Conservation (phyloP, 2,329 filamentous ascomycete genomes). For the Ophiostoma novo-ulmi region DNA sequence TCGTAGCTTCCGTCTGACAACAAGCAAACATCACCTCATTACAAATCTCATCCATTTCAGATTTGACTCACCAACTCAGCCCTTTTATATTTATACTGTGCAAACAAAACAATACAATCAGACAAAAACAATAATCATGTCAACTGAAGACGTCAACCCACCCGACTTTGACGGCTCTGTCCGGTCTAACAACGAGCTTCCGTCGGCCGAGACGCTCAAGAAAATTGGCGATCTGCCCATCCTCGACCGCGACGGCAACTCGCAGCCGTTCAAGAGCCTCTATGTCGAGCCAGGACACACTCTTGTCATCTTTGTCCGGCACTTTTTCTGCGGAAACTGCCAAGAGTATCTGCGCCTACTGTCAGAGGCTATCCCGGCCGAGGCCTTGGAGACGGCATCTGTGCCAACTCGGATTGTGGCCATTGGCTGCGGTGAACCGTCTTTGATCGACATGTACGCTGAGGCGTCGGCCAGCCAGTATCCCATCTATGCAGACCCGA, state of each 20-base stretch:
- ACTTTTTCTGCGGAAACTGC: constrained; percentile 78
- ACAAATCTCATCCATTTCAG: neutral
- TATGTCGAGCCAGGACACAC: constrained; percentile 55
- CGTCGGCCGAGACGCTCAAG: constrained; percentile 44
- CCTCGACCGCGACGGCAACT: constrained; percentile 56
- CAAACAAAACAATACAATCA: neutral
- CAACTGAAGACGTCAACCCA: constrained; percentile 29
- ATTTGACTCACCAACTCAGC: neutral
- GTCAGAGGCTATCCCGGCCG: constrained; percentile 51
- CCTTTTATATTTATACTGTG: neutral
- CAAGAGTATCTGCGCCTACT: constrained; percentile 67
- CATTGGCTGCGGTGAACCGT: constrained; percentile 66
- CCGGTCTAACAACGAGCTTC: constrained; percentile 51
- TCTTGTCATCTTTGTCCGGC: constrained; percentile 68
- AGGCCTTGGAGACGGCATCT: constrained; percentile 46
- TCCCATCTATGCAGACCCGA: constrained; percentile 73
- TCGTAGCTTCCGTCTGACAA: neutral
- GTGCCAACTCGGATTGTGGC: constrained; percentile 60
- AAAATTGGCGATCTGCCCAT: constrained; percentile 53
- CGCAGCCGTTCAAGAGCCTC: constrained; percentile 57
- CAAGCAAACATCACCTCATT: neutral
- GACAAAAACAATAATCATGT: neutral
- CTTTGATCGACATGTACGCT: constrained; percentile 63
- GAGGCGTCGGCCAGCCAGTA: constrained; percentile 60
- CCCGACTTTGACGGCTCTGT: constrained; percentile 54